Percentiles rank a stretch among this genome's conserved stretches.
phyloP scores from a whole-genome alignment of 2,329 filamentous ascomycete species.

The Intubia oerlemansii region DNA sequence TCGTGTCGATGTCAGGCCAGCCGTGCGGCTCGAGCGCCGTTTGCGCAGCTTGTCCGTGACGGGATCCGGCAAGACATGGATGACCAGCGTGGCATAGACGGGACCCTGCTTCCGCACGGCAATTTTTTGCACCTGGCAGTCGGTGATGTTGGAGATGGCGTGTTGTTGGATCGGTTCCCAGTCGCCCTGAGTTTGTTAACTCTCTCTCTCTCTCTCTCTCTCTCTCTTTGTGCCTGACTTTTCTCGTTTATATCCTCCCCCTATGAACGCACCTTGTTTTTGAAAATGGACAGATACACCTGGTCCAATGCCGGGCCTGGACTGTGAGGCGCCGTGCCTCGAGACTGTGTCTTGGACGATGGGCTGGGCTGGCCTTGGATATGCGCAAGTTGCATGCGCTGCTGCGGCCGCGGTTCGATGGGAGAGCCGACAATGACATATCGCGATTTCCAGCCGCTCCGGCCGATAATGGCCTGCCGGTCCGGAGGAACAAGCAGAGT shows the following conservation, averaged over 20 bases:
- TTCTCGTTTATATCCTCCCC: not conserved
- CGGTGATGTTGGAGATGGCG: slow-evolving; percentile 26
- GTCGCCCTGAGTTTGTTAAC: slow-evolving; percentile 27
- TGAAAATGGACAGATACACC: slow-evolving; percentile 31
- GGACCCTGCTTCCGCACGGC: slow-evolving; percentile 40
- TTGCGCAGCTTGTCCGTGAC: slow-evolving; percentile 37
- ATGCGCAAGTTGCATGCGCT: slow-evolving; percentile 1
- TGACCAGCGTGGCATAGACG: slow-evolving; percentile 34
- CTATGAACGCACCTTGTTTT: slow-evolving; percentile 26
- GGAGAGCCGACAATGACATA: slow-evolving; percentile 32
- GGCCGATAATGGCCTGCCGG: slow-evolving; percentile 27
- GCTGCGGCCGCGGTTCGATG: slow-evolving; percentile 14
- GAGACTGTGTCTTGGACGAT: not conserved
- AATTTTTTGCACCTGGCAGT: slow-evolving; percentile 36
- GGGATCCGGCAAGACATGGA: slow-evolving; percentile 30
- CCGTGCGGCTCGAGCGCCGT: slow-evolving; percentile 40
- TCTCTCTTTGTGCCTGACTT: not conserved
- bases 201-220: too few species aligned
- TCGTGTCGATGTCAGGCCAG: slow-evolving; percentile 30
- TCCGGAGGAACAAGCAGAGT: slow-evolving; percentile 27
- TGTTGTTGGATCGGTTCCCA: slow-evolving; percentile 31
- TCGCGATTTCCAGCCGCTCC: slow-evolving; percentile 34
- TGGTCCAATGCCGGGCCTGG: slow-evolving; percentile 16
- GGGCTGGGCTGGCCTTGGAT: slow-evolving; percentile 1
- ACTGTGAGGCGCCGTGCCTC: slow-evolving; percentile 13